Evolutionary conservation across 2,329 filamentous ascomycete species (phyloP), one percentile per base, ranked within the genome.

Genomic region (Botrytis cinerea): DNA sequence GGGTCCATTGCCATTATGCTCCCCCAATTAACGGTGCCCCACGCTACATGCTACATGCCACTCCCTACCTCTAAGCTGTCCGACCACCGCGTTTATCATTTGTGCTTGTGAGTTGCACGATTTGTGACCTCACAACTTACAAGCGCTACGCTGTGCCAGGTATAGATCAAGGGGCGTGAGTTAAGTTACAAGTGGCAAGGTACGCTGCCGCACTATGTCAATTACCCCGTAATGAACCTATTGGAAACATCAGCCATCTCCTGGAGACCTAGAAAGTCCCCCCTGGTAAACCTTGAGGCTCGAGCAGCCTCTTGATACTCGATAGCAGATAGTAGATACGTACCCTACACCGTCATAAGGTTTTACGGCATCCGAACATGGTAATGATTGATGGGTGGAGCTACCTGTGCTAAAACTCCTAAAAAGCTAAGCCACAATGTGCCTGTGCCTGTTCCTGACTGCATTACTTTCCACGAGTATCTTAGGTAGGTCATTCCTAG

Each of bases 341-440:
- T 70, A 59, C 54, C 46, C 57, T 71, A 67, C 62, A 67, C 70
- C 70, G 61, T 67, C 70, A 71, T 57, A 51, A 71, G n/a, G 46
- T 28, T 48, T 66, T 48, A 35, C 28, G 20, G 28, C 57, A 18
- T 32, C 48, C 66, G 5, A 68, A 68, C 25, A 54, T 4, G 46
- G 64, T 43, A 43, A 68, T 57, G 35, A 40, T 67, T 28, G 64
- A 16, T 57, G 43, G 68, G 28, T 48, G 20, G 46, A 68, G 48
- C 66, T 43, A 43, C 32, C 20, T 32, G 40, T 57, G 66, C 25
- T 57, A 68, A 68, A 45, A 57, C 62, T 67, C 43, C 46, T 57
- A 67, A 60, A 66, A 63, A 59, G 61, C 70, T 68, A 57, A 72
- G 61, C 70, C 70, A 72, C 70, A 72, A 68, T 67, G 43, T 67